Conservation (phyloP, 805 yeast species). For the Zygoascus ofunaensis region DNA sequence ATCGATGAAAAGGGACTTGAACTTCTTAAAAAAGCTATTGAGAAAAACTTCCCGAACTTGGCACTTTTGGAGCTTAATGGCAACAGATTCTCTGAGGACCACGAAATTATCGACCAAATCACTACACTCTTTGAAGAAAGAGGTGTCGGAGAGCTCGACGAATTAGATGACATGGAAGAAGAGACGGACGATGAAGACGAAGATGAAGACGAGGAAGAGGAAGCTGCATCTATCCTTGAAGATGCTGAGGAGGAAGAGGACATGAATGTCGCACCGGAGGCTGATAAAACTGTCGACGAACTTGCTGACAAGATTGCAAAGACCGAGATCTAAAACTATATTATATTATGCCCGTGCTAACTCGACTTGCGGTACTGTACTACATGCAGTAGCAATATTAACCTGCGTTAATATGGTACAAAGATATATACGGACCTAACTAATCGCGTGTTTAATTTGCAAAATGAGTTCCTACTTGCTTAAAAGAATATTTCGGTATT, state of each 20-base stretch:
- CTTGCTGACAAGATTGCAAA: constrained; percentile 52
- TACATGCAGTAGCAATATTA: no score
- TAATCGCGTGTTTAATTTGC: no score
- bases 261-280: constrained; percentile 34
- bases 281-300: constrained; percentile 43
- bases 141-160: constrained; percentile 80
- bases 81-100: constrained; percentile 84
- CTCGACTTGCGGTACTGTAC: no score
- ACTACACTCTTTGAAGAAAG: constrained; percentile 55
- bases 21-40: constrained; percentile 46
- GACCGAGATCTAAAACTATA: constrained; percentile 35
- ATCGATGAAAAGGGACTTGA: constrained; percentile 58
- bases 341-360: no score
- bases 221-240: constrained; percentile 43
- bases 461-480: no score
- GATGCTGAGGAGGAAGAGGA: constrained; percentile 35
- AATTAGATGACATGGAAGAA: constrained; percentile 91
- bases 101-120: constrained; percentile 55
- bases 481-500: no score
- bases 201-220: constrained; percentile 51
- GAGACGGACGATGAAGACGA: constrained; percentile 61
- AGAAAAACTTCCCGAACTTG: constrained; percentile 49
- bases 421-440: no score
- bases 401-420: no score
- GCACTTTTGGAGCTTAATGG: constrained; percentile 79